Base-by-base conservation (phyloP, 768 basidiomycete genomes). In the Xerocomellus intermedius region DNA sequence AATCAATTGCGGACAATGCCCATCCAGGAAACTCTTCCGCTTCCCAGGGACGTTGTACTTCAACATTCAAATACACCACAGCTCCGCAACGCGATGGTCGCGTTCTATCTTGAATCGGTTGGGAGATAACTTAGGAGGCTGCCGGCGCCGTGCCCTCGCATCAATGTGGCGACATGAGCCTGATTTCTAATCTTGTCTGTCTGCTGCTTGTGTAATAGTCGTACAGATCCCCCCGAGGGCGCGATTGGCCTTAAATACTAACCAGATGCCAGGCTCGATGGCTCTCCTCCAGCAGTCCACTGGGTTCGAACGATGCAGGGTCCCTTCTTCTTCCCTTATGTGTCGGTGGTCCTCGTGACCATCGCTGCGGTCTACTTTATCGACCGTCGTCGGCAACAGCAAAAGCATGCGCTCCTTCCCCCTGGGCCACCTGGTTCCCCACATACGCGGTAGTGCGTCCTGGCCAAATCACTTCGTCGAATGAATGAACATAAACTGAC, bases 351-450 rank as follows among this genome's bases (percentile, higher is more conserved):
- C 22, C 3, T 45, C 3, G 42, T 8, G 14, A 10, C 48, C 22
- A 14, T 52, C 32, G 36, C 19, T 0, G 46, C 38, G 7, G 49
- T 32, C 16, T 62, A 59, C 41, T 42, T 59, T 2, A 19, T 65
- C 13, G 36, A 55, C 17, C 46, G 21, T 28, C 46, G 32, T 35
- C 51, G 52, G 16, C 43, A 42, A 12, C 48, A 7, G 19, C 45
- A 24, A 12, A 65, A 58, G 7, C 32, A 63, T 38, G 48, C 55
- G 0, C 56, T 59, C 2, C 54, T 65, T 5, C 64, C 64, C 32
- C 64, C 64, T 2, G 64, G 64, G 7, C 64, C 64, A 2, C 42
- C 60, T 30, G 64, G 57, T 19, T 59, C 60, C 1, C 64, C 64
- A 5, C 64, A 65, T 28, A 60, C 21, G 1, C 61, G 58, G 24